Evolutionary conservation across 1,284 basidiomycete species (phyloP).

Genomic region (Leccinum griseonigrum): DNA sequence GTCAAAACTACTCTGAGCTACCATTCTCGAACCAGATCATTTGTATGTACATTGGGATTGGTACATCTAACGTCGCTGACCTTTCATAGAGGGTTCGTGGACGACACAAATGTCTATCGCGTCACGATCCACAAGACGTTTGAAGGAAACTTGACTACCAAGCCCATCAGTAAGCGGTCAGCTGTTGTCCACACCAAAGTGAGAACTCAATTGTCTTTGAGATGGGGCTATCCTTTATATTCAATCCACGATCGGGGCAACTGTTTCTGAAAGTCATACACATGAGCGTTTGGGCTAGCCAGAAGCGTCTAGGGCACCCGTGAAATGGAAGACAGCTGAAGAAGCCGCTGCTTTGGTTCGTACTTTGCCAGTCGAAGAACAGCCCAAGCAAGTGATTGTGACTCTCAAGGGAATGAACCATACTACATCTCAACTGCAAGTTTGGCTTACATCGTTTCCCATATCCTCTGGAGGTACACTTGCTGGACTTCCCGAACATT

Average conservation of each 20-base stretch:
- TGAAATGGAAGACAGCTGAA: conserved; percentile 99
- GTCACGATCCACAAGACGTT: conserved; percentile 99
- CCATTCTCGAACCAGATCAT: conserved; percentile 98
- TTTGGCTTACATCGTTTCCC: conserved; percentile 7
- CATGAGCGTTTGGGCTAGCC: conserved; percentile 99
- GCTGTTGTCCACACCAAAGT: no score
- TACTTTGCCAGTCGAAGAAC: conserved; percentile 97
- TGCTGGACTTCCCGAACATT: conserved; percentile 99
- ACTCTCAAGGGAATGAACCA: conserved; percentile 94
- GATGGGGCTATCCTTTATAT: conserved; percentile 95
- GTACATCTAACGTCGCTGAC: conserved; percentile 9
- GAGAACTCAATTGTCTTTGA: no score
- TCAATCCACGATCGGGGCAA: conserved; percentile 98
- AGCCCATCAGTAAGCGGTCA: conserved; percentile 84
- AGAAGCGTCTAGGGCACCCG: conserved; percentile 99
- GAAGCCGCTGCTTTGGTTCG: conserved; percentile 98
- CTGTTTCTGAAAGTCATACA: conserved; percentile 99
- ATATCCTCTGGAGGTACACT: conserved; percentile 97
- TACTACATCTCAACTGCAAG: not conserved
- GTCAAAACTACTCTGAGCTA: conserved; percentile 95
- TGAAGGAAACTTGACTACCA: conserved; percentile 99
- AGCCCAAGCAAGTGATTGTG: conserved; percentile 99
- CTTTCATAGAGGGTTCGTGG: conserved; percentile 78
- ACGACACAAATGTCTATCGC: conserved; percentile 99
- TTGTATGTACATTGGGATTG: conserved; percentile 52